Evolutionary conservation across 257 asterid genomes (phyloP).

Genomic region (Nicotiana benthamiana): DNA sequence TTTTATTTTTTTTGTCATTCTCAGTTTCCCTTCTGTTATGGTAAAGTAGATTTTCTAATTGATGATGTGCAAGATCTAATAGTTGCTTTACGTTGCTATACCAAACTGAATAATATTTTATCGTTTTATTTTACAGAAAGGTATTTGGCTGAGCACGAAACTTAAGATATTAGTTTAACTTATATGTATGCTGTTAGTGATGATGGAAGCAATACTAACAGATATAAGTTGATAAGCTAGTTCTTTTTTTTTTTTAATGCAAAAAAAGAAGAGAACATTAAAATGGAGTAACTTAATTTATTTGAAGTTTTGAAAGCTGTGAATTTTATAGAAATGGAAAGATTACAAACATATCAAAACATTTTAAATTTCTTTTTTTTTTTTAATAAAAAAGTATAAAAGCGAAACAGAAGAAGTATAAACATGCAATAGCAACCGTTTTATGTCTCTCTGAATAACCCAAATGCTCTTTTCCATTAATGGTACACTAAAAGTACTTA

Average conservation of each 20-base stretch:
- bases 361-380: background rate
- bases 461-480: conserved; percentile 25
- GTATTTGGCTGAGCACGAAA: background rate
- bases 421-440: background rate
- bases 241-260: too few species aligned
- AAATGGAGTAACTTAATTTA: background rate
- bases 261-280: background rate
- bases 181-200: background rate
- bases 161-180: background rate
- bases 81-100: background rate
- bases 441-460: conserved; percentile 17
- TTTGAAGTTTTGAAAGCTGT: background rate
- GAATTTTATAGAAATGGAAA: background rate
- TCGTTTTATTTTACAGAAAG: background rate
- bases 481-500: conserved; percentile 24
- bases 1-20: background rate
- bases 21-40: background rate
- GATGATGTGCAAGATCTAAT: background rate
- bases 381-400: background rate
- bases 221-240: background rate
- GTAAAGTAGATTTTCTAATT: background rate
- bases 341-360: background rate
- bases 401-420: background rate
- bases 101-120: background rate
- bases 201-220: background rate